Evolutionary conservation across 176 grass and related monocot genomes (phyloP), one percentile per base, ranked within the genome.

Genomic region (Alopecurus myosuroides): DNA sequence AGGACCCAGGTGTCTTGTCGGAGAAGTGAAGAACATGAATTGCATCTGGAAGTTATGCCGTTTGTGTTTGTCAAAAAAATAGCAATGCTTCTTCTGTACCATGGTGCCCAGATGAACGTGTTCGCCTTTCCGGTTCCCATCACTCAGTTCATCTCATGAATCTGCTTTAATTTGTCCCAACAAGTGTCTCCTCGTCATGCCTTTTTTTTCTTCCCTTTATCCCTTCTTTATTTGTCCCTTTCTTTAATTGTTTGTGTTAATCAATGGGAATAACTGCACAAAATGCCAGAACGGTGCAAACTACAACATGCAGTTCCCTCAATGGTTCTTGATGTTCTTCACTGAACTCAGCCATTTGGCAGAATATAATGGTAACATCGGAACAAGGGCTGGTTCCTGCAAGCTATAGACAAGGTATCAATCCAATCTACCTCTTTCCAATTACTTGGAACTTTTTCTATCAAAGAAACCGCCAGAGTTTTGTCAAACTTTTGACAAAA

Each of bases 21-120:
- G 61, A 82, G 80, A 53, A 55, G 80, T 82, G 80, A 42, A 52
- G 64, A 82, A 42, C 35, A 56, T 23, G 69, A 60, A 62, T 35
- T 74, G 19, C 78, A 65, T 48, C 77, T 15, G 40, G 60, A 0
- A 73, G 44, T 46, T 73, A 73, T 73, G 40, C 70, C 26, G 46
- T 73, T 29, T 29, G 14, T 26, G 70, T 30, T 46, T 29, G 1
- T 26, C 69, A 44, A 28, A 72, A 73, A 37, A 73, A 30, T 73
- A 30, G 28, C 63, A 17, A 35, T 67, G 42, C 42, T 80, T 45
- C 15, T 17, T 68, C 19, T 81, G 29, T 68, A 30, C 50, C 7
- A 36, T 51, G 7, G 29, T 65, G 20, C n/a, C 25, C 22, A 25
- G 62, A 56, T 28, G 29, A 63, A 66, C 12, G 23, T 50, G 41